Evolutionary conservation across 2,329 filamentous ascomycete genomes (phyloP), one percentile per base, ranked within the genome.

Genomic region (Alternaria angustiovoidea): DNA sequence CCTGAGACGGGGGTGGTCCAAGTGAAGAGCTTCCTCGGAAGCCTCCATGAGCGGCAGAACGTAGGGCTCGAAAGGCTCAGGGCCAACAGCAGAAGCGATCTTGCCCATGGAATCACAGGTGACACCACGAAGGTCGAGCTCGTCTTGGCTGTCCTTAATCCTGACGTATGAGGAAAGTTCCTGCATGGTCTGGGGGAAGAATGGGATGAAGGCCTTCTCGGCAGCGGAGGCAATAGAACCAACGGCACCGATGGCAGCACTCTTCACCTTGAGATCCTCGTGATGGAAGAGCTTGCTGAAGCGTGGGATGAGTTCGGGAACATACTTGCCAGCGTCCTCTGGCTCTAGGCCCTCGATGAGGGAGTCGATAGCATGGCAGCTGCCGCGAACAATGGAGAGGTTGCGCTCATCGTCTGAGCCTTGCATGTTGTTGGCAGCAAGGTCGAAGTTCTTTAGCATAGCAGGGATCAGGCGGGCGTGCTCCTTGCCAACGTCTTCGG

Each of bases 81-180:
- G 83, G 20, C 95, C 95, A 61, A 97, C 94, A 55, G 95, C 93
- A 58, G 89, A 84, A 42, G 95, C 94, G 75, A 98, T 96, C 78
- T 94, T 93, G 59, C 94, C 94, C 84, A 99, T 91, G 24, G 94
- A 89, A 81, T 99, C 95, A 69, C 92, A 93, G 39, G 96, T 93
- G 58, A 93, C 91, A 69, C 92, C 93, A 69, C 95, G 90, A 34
- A 98, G 87, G 66, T 96, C 90, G 54, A 98, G 88, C 76, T 97
- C 93, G 52, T 96, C 93, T 67, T 96, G 91, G 61, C 87, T 91
- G 54, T 94, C 92, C 83, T 97, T 97, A 79, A 96, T 89, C 55
- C 87, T 86, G 66, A 95, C 91, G 72, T 92, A 97, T 54, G 88
- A 87, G 55, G 92, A 93, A 58, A 98, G 88, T n/a, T 91, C 88